Conservation (phyloP, 2,329 filamentous ascomycete species). For the Aspergillus aculeatus region DNA sequence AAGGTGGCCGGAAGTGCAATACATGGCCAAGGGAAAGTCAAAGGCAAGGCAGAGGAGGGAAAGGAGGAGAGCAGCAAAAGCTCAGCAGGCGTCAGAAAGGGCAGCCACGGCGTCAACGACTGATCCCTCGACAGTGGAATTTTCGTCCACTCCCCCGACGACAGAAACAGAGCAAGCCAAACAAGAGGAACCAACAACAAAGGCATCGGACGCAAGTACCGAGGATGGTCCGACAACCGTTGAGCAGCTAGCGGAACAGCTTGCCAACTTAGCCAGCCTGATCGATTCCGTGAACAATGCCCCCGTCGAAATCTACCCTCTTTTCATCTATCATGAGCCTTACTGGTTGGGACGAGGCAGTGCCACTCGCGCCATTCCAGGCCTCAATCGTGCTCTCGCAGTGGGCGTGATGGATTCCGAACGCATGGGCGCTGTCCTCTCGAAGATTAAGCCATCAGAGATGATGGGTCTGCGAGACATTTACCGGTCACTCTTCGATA, state of each 20-base stretch:
- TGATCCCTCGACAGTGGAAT: too few relatives aligned
- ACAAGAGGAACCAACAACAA: too few relatives aligned
- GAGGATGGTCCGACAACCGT: not conserved
- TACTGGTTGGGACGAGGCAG: not conserved
- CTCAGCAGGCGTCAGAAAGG: too few relatives aligned
- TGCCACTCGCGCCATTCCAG: not conserved
- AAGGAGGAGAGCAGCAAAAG: not conserved
- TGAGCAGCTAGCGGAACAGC: not conserved
- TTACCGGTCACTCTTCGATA: not conserved
- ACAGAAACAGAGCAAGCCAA: too few relatives aligned
- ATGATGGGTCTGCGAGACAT: not conserved
- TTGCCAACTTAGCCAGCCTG: not conserved
- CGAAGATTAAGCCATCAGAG: not conserved
- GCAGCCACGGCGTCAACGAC: too few relatives aligned
- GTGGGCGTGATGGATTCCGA: not conserved
- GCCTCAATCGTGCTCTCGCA: not conserved
- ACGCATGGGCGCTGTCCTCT: not conserved
- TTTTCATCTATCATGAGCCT: not conserved
- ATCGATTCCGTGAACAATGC: not conserved
- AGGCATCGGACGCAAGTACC: not conserved
- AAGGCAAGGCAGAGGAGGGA: not conserved
- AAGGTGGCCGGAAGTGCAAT: not conserved
- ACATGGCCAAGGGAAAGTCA: not conserved
- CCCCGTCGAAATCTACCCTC: not conserved
- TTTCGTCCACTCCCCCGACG: too few relatives aligned